Evolutionary conservation across 2,329 filamentous ascomycete genomes (phyloP).

Genomic region (Talaromyces atroroseus): DNA sequence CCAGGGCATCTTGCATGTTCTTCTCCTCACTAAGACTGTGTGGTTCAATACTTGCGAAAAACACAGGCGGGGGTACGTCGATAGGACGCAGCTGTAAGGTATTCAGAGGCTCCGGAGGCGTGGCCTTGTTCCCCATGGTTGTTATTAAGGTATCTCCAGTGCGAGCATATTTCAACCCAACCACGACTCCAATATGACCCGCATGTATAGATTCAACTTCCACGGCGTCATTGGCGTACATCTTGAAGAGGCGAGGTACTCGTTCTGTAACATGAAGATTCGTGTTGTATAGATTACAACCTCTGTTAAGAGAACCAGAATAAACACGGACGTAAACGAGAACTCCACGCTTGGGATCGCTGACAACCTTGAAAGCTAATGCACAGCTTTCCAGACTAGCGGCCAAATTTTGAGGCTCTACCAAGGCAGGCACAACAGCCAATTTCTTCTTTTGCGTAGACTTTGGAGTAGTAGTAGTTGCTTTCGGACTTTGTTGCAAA

Average conservation of each 20-base stretch:
- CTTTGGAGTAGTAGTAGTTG: constrained; percentile 27
- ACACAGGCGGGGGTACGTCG: constrained; percentile 84
- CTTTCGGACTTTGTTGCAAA: constrained; percentile 30
- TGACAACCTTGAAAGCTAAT: constrained; percentile 86
- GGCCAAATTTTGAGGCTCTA: constrained; percentile 43
- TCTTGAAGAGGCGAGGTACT: constrained; percentile 74
- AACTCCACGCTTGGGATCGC: constrained; percentile 77
- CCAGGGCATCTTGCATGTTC: constrained; percentile 68
- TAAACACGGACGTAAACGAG: constrained; percentile 92
- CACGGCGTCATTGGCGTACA: constrained; percentile 81
- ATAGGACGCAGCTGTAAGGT: constrained; percentile 81
- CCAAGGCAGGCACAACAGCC: constrained; percentile 32
- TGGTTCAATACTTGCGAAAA: constrained; percentile 90
- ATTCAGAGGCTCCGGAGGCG: constrained; percentile 63
- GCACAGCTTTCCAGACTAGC: constrained; percentile 64
- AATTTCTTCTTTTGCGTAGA: constrained; percentile 40
- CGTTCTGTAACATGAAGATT: constrained; percentile 73
- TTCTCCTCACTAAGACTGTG: constrained; percentile 73
- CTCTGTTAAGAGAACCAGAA: constrained; percentile 70
- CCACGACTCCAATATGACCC: constrained; percentile 90
- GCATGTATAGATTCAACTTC: constrained; percentile 74
- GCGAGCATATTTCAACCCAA: constrained; percentile 81
- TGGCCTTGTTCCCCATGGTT: constrained; percentile 59
- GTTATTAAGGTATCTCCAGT: constrained; percentile 89
- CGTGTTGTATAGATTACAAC: constrained; percentile 78